These are phyloP conservation scores for Botrytis tulipae DNA, from an alignment of 2,329 filamentous ascomycete species.

Conservation along the genomic window DNA sequence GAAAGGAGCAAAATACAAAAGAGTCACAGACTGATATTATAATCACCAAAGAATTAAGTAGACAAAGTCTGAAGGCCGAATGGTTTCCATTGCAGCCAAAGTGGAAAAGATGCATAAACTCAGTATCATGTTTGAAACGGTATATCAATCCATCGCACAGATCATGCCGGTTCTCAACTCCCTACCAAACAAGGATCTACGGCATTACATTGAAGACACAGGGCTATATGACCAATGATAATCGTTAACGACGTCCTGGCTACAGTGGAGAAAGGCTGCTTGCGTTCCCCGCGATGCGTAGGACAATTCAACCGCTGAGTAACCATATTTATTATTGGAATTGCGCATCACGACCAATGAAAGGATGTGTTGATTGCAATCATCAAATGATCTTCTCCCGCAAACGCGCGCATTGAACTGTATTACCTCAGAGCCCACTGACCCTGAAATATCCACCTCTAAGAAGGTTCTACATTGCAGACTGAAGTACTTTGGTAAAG, in stretches of 20 bases:
- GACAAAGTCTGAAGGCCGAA: constrained; percentile 16
- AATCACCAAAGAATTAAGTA: constrained; percentile 12
- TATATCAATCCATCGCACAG: constrained; percentile 20
- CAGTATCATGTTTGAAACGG: constrained; percentile 20
- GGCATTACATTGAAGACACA: background rate
- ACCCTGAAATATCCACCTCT: background rate
- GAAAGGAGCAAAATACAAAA: constrained; percentile 8
- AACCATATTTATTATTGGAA: background rate
- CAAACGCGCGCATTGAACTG: background rate
- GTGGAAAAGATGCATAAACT: constrained; percentile 10
- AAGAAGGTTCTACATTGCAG: background rate
- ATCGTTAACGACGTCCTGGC: background rate
- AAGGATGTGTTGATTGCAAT: background rate
- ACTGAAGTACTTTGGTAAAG: background rate
- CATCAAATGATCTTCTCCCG: background rate
- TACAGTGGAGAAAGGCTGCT: constrained; percentile 4
- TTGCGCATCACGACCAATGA: background rate
- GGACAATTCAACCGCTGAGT: background rate
- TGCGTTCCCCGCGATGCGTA: constrained; percentile 8
- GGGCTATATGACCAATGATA: constrained; percentile 4
- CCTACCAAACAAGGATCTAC: constrained; percentile 10
- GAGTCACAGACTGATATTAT: constrained; percentile 13
- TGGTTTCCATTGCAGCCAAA: constrained; percentile 15
- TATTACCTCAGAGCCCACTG: background rate
- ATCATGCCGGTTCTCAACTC: constrained; percentile 1